Evolutionary conservation across 2,329 filamentous ascomycete species (phyloP).

Genomic region (Sarocladium oryzae): DNA sequence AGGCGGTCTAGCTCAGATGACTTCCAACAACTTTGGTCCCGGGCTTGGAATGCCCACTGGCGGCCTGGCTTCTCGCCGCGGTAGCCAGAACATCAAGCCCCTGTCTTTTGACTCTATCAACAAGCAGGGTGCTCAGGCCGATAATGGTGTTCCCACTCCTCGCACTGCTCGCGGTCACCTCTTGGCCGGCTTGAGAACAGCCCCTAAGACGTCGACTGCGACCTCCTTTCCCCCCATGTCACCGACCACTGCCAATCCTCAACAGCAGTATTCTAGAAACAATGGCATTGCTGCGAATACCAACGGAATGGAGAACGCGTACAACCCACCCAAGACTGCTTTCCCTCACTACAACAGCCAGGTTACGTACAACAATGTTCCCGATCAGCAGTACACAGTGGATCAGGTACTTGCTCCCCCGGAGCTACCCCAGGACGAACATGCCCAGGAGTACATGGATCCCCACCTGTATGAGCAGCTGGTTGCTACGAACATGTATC

Average conservation of each 20-base stretch:
- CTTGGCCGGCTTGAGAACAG: constrained; percentile 85
- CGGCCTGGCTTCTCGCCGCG: constrained; percentile 77
- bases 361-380: constrained; percentile 24
- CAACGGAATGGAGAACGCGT: constrained; percentile 37
- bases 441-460: constrained; percentile 66
- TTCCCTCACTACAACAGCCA: constrained; percentile 40
- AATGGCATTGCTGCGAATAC: constrained; percentile 33
- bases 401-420: constrained; percentile 87
- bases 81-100: constrained; percentile 84
- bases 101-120: constrained; percentile 71
- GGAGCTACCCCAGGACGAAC: constrained; percentile 65
- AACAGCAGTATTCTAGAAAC: constrained; percentile 37
- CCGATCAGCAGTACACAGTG: constrained; percentile 58
- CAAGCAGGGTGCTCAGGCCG: constrained; percentile 55
- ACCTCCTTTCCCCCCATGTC: constrained; percentile 67
- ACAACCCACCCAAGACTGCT: constrained; percentile 49
- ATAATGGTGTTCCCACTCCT: constrained; percentile 69
- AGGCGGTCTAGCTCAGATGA: constrained; percentile 99
- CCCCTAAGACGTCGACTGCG: constrained; percentile 76
- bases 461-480: constrained; percentile 82
- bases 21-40: constrained; percentile 73
- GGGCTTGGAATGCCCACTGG: constrained; percentile 70
- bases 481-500: constrained; percentile 82
- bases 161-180: constrained; percentile 93
- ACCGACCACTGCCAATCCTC: constrained; percentile 33